phyloP scores from a whole-genome alignment of 805 yeast genomes.

The Schwanniomyces occidentalis region DNA sequence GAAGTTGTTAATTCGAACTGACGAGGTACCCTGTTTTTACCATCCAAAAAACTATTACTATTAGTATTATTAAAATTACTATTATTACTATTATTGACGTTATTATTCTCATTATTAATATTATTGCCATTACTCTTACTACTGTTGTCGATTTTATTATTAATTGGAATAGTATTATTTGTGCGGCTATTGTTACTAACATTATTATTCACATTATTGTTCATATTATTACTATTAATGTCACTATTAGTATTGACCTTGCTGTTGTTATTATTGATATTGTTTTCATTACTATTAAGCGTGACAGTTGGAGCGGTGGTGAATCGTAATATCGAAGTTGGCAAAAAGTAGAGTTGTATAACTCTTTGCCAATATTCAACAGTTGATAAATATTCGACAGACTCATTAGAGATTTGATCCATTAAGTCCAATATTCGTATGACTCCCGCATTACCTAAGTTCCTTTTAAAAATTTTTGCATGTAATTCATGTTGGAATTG shows the following conservation, averaged over 20 bases:
- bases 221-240: too few species aligned
- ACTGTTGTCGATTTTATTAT: neutral
- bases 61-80: neutral
- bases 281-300: neutral
- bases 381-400: constrained; percentile 24
- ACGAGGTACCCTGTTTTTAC: constrained; percentile 5
- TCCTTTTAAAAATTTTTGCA: constrained; percentile 36
- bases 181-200: too few species aligned
- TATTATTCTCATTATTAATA: too few species aligned
- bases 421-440: constrained; percentile 39
- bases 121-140: neutral
- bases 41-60: neutral
- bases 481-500: constrained; percentile 30
- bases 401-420: constrained; percentile 38
- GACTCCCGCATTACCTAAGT: constrained; percentile 44
- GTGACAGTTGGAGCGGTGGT: constrained; percentile 19
- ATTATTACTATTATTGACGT: neutral
- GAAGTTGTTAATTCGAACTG: constrained; percentile 65
- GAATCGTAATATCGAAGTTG: constrained; percentile 30
- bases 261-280: constrained; percentile 25
- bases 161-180: constrained; percentile 37
- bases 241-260: too few species aligned
- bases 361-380: constrained; percentile 40
- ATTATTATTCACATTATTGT: too few species aligned
- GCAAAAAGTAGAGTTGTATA: constrained; percentile 31